phyloP scores from a whole-genome alignment of 495 filamentous ascomycete genomes.

The Neurospora sublineolata region DNA sequence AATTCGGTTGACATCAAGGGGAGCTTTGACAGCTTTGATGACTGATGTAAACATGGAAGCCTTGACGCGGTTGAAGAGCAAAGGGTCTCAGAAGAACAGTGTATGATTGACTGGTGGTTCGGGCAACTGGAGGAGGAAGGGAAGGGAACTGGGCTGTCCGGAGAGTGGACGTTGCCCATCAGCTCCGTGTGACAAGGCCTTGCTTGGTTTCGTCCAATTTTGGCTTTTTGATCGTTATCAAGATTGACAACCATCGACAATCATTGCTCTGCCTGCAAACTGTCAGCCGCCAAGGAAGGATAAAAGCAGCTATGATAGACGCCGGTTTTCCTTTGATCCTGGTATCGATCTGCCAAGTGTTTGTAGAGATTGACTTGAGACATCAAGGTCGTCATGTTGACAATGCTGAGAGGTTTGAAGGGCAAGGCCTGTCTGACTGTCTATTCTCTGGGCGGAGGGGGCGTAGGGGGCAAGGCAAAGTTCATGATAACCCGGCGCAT shows the following conservation, averaged over 20 bases:
- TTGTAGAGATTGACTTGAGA: neutral
- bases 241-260: neutral
- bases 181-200: neutral
- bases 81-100: neutral
- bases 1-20: neutral
- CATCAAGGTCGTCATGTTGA: neutral
- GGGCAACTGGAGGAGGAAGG: neutral
- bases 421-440: neutral
- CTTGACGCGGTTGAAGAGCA: neutral
- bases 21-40: neutral
- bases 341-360: neutral
- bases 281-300: neutral
- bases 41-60: neutral
- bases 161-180: neutral
- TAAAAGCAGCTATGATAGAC: neutral
- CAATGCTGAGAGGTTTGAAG: neutral
- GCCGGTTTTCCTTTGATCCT: neutral
- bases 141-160: neutral
- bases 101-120: neutral
- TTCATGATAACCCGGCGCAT: neutral
- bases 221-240: neutral
- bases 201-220: neutral
- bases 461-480: neutral
- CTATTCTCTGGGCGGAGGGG: neutral
- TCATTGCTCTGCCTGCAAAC: neutral